Conservation (phyloP, 441 rosid genomes). For the Breynia disticha region DNA sequence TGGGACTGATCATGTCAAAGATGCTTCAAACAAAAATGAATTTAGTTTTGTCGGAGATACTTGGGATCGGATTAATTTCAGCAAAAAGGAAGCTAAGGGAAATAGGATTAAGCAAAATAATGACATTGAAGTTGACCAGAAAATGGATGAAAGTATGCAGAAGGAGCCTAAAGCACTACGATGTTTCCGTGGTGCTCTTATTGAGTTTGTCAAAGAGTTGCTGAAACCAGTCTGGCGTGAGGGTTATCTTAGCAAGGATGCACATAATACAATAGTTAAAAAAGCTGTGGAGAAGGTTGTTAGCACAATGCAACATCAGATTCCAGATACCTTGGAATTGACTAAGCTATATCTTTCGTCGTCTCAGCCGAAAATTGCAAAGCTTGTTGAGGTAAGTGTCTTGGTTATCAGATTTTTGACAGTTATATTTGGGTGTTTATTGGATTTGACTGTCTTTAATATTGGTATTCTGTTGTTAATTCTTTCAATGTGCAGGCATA, state of each 20-base stretch:
- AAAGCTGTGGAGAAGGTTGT: constrained; percentile 73
- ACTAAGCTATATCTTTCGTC: constrained; percentile 53
- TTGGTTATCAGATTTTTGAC: constrained; percentile 4
- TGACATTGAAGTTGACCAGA: constrained; percentile 36
- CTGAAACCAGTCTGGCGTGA: constrained; percentile 79
- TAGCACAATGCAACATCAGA: constrained; percentile 45
- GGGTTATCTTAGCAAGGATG: constrained; percentile 74
- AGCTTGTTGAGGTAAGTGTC: constrained; percentile 74
- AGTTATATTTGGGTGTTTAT: constrained; percentile 1
- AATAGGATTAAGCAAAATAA: constrained; percentile 24
- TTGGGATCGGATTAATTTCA: constrained; percentile 3
- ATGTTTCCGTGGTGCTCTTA: constrained; percentile 52
- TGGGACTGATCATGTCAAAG: constrained; percentile 28
- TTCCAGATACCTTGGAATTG: constrained; percentile 45
- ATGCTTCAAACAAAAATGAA: constrained; percentile 24
- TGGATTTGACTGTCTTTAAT: constrained; percentile 10
- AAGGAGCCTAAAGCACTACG: constrained; percentile 43
- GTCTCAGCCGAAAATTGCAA: constrained; percentile 50
- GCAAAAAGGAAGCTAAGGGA: constrained; percentile 22
- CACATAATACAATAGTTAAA: constrained; percentile 67
- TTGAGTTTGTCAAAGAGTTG: constrained; percentile 58
- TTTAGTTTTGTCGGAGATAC: constrained; percentile 25
- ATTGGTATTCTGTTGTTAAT: constrained; percentile 14
- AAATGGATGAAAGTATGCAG: constrained; percentile 28
- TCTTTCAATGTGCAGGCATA: constrained; percentile 63